Evolutionary conservation across 2,329 filamentous ascomycete species (phyloP), one percentile per base, ranked within the genome.

Genomic region (Cryphonectria carpinicola): DNA sequence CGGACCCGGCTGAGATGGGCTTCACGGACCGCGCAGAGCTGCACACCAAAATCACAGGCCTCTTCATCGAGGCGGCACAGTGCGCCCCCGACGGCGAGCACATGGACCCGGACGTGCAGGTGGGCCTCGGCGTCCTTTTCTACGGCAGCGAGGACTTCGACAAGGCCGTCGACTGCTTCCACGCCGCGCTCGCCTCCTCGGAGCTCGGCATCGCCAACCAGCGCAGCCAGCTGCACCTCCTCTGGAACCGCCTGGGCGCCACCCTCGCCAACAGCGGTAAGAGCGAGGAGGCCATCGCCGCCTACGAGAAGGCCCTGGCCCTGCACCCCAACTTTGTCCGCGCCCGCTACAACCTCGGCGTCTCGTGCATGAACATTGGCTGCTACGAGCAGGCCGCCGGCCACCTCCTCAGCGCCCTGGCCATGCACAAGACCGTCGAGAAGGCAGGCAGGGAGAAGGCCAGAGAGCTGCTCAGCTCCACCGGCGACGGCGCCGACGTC

Each of bases 121-220:
- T 99, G 71, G 96, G 96, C 0, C 87, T 99, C 1, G 97, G 97
- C 49, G 96, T 99, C 5, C 88, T 99, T 22, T 98, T 99, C 84
- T 99, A 99, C 82, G 96, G 95, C 66, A 94, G 93, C 41, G 96
- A 99, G 82, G 95, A 98, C 79, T 98, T 98, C 84, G 93, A 96
- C 79, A 99, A 99, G 84, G 96, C 96, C 0, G 95, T 99, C 52
- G 96, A 99, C 84, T 99, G 97, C 85, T 99, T 99, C 88, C 93
- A 92, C 69, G 91, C 95, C 0, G 95, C 97, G 0, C 89, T 99
- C 35, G 93, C 93, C 71, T 93, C 90, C 35, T 94, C 93, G 0
- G 94, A 97, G 81, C 88, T 90, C 49, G 96, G 96, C 71, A 89
- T 89, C 11, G 92, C 90, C 71, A 98, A 98, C 82, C 91, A 93